Conservation (phyloP, 352 stramenopile species). For the Paralagenidium karlingii region DNA sequence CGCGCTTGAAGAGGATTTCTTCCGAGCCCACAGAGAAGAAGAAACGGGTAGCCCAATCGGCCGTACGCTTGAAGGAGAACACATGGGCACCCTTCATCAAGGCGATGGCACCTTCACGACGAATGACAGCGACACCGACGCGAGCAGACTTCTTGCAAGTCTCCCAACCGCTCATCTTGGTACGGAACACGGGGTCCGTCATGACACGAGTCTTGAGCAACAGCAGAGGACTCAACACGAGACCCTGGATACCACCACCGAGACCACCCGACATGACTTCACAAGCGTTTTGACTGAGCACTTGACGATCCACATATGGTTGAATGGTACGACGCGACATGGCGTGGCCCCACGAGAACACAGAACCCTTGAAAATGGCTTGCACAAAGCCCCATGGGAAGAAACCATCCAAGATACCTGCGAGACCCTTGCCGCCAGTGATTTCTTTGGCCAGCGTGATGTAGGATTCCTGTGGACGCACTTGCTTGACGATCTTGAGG, state of each 20-base stretch:
- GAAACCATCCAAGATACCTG: slow-evolving; percentile 89
- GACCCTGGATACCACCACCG: slow-evolving; percentile 86
- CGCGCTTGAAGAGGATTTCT: slow-evolving; percentile 59
- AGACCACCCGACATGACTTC: slow-evolving; percentile 82
- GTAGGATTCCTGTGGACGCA: slow-evolving; percentile 71
- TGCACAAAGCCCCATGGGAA: slow-evolving; percentile 88
- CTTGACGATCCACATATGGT: slow-evolving; percentile 38
- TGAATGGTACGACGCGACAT: slow-evolving; percentile 39
- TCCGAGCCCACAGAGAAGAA: slow-evolving; percentile 85
- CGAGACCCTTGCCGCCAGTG: slow-evolving; percentile 78
- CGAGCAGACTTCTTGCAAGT: slow-evolving; percentile 69
- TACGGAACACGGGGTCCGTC: slow-evolving; percentile 87
- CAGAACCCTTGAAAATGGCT: slow-evolving; percentile 79
- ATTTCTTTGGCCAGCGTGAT: slow-evolving; percentile 65
- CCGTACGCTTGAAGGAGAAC: slow-evolving; percentile 88
- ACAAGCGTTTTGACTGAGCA: slow-evolving; percentile 36
- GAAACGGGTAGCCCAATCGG: slow-evolving; percentile 88
- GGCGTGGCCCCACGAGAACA: slow-evolving; percentile 85
- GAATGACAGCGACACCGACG: slow-evolving; percentile 85
- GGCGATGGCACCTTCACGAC: slow-evolving; percentile 67
- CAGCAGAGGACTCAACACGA: slow-evolving; percentile 86
- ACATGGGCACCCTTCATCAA: slow-evolving; percentile 88
- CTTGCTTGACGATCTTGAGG: slow-evolving; percentile 92
- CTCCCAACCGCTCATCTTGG: slow-evolving; percentile 78
- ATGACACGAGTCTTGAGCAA: slow-evolving; percentile 93